Conservation (phyloP, 1,284 basidiomycete genomes). For the Rhodotorula sp. region DNA sequence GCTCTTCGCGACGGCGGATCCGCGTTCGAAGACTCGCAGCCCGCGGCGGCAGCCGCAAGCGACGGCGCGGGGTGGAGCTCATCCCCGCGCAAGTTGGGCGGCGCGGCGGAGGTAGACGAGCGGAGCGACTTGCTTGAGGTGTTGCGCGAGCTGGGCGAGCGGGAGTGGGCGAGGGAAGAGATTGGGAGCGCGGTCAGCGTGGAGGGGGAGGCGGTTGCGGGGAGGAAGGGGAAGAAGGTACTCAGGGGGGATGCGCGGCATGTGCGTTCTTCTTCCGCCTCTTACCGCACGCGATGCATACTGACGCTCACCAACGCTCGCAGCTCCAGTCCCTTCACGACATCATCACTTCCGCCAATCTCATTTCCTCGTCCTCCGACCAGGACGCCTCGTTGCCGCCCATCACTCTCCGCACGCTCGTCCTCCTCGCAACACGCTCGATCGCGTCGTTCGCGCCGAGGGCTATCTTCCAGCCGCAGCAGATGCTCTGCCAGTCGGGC, state of each 20-base stretch:
- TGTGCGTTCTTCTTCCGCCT: neutral
- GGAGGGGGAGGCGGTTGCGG: neutral
- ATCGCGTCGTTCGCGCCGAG: slow-evolving; percentile 27
- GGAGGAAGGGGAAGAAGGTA: slow-evolving; percentile 4
- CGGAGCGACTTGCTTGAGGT: slow-evolving; percentile 28
- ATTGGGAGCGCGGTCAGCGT: neutral
- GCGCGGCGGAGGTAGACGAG: neutral
- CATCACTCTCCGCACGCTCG: slow-evolving; percentile 21
- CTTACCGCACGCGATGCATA: neutral
- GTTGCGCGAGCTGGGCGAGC: slow-evolving; percentile 6
- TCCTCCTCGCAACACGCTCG: slow-evolving; percentile 15
- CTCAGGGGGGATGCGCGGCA: slow-evolving; percentile 11
- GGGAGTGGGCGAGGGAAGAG: slow-evolving; percentile 9
- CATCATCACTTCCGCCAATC: slow-evolving; percentile 20
- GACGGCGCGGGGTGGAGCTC: neutral
- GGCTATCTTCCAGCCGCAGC: slow-evolving; percentile 37
- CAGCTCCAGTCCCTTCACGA: slow-evolving; percentile 28
- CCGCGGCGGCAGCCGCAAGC: neutral
- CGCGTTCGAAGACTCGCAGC: too few species aligned
- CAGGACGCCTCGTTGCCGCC: neutral
- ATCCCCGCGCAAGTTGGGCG: slow-evolving; percentile 1
- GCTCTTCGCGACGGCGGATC: neutral
- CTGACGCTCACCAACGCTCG: neutral
- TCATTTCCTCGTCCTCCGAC: slow-evolving; percentile 4
- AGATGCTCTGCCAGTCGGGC: slow-evolving; percentile 29